phyloP scores from a whole-genome alignment of 2,329 filamentous ascomycete genomes.

The Rutstroemia sp. region DNA sequence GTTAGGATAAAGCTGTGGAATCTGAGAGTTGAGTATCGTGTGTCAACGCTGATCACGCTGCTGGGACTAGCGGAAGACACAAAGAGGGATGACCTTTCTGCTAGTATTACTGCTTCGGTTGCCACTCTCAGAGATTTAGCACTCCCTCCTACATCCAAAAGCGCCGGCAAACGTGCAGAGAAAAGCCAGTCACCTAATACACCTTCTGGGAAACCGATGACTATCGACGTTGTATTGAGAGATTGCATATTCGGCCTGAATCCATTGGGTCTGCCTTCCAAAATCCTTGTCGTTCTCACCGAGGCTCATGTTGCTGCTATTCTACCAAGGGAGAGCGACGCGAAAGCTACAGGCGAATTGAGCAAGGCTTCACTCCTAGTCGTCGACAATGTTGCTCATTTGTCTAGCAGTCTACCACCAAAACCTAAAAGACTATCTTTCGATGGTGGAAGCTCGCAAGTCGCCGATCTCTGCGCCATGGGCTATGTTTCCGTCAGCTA shows the following conservation, averaged over 20 bases:
- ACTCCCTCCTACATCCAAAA: conserved; percentile 34
- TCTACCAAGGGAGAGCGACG: conserved; percentile 57
- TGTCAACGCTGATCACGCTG: conserved; percentile 74
- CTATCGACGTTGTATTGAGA: conserved; percentile 66
- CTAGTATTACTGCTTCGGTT: conserved; percentile 70
- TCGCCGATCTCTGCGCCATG: conserved; percentile 49
- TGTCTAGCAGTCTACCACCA: conserved; percentile 16
- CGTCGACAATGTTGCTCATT: conserved; percentile 62
- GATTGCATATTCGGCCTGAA: conserved; percentile 83
- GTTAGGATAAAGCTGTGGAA: conserved; percentile 85
- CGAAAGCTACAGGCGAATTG: conserved; percentile 59
- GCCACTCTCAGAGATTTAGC: conserved; percentile 64
- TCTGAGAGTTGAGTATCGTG: conserved; percentile 78
- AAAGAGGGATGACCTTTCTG: conserved; percentile 65
- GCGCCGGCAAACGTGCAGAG: conserved; percentile 7
- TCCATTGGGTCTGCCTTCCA: conserved; percentile 67
- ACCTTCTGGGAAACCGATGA: conserved; percentile 46
- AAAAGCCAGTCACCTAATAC: conserved; percentile 1
- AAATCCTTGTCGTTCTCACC: conserved; percentile 70
- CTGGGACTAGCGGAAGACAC: conserved; percentile 62
- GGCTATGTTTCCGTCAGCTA: conserved; percentile 85
- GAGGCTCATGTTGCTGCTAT: conserved; percentile 66
- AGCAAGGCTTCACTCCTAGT: conserved; percentile 77
- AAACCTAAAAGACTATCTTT: conserved; percentile 25
- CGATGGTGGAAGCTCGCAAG: conserved; percentile 36